Conservation (phyloP, 331 rosid species). For the Stylosanthes scabra region DNA sequence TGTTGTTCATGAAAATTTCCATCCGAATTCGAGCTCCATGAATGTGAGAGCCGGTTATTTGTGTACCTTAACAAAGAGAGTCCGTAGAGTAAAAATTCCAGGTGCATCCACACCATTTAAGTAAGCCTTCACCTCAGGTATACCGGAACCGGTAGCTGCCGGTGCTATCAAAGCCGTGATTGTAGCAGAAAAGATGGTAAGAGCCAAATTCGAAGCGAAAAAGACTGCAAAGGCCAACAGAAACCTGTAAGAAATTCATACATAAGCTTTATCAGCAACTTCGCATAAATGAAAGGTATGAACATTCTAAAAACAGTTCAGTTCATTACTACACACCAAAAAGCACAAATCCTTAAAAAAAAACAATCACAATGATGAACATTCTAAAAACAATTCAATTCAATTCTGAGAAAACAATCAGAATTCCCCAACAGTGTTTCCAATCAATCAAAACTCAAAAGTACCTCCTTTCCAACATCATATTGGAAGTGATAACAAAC, state of each 20-base stretch:
- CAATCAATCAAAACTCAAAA: not conserved
- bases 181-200: constrained; percentile 70
- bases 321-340: not conserved
- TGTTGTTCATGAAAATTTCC: not conserved
- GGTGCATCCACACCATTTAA: constrained; percentile 96
- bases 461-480: constrained; percentile 85
- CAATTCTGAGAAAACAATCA: not conserved
- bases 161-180: constrained; percentile 88
- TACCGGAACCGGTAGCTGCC: constrained; percentile 89
- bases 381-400: not conserved
- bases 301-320: not conserved
- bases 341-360: not conserved
- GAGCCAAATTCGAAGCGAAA: constrained; percentile 71
- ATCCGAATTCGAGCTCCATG: constrained; percentile 6
- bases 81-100: constrained; percentile 64
- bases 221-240: constrained; percentile 69
- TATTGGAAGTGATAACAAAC: constrained; percentile 86
- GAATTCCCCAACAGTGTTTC: not conserved
- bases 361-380: too few relatives aligned
- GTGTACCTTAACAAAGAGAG: constrained; percentile 81
- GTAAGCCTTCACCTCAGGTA: constrained; percentile 98
- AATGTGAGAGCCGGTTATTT: not conserved
- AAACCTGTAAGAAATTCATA: constrained; percentile 59
- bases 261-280: constrained; percentile 36
- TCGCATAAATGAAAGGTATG: not conserved